Conservation (phyloP, 371 early-diverging fungal species). For the Mortierella sp. region DNA sequence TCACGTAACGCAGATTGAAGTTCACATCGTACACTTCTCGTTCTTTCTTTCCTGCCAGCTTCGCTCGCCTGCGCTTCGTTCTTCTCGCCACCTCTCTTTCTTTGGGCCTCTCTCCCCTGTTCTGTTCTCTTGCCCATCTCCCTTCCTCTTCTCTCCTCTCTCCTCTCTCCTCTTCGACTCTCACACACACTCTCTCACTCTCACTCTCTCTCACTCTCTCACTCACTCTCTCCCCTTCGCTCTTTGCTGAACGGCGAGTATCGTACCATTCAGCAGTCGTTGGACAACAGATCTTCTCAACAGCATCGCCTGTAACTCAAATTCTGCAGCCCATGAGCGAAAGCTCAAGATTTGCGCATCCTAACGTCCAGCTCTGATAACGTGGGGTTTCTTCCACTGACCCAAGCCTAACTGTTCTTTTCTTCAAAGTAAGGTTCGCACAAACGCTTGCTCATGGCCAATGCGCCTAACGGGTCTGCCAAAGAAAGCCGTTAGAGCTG, state of each 20-base stretch:
- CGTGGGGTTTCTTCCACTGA: no score
- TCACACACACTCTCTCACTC: background rate
- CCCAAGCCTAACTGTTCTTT: background rate
- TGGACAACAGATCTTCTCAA: no score
- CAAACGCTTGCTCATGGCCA: background rate
- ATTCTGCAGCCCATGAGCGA: no score
- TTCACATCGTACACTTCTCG: background rate
- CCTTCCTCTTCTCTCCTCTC: background rate
- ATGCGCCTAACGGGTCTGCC: background rate
- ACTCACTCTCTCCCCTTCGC: background rate
- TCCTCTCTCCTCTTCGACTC: background rate
- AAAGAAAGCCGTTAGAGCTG: no score
- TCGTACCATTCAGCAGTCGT: no score
- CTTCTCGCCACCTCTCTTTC: background rate
- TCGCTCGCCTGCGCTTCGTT: background rate
- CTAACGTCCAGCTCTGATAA: no score
- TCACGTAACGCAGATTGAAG: constrained; percentile 1
- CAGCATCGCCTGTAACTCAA: no score
- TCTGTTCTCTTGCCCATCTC: background rate
- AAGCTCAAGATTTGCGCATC: no score
- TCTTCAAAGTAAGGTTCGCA: background rate
- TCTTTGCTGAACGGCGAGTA: background rate
- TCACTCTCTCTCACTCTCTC: background rate
- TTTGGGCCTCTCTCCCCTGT: background rate
- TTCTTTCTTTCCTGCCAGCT: background rate